Base-by-base conservation (phyloP, 2,329 filamentous ascomycete species). In the Aspergillus phoenicis region DNA sequence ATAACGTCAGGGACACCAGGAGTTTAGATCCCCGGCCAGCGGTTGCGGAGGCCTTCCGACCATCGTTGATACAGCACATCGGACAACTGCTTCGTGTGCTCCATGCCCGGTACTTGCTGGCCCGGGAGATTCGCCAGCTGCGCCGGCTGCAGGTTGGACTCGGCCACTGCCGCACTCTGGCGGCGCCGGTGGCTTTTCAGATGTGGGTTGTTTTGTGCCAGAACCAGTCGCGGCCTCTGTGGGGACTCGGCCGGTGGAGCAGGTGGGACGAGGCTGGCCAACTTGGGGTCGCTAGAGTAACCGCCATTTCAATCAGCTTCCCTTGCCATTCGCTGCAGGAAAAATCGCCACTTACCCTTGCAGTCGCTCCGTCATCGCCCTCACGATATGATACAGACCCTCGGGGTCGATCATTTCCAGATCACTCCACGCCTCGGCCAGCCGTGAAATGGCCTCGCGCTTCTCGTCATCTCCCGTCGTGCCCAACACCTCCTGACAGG, bases 11-110 rank as follows among this genome's bases (percentile, higher is more conserved):
- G 33, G 11, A 2, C 11, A 36, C 55, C 59, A 43, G 41, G 48
- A 52, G 39, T 43, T 26, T 61, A 72, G 24, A 72, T 52, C 20
- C 67, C 79, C 17, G 81, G 80, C 90, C 90, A 93, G 59, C 90
- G 83, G 58, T 86, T 84, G 65, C 88, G 87, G 69, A 98, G 80
- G 1, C 92, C 93, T 61, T 96, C 91, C 2, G 89, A 87, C 95
- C 95, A 99, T 47, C 94, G 86, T 15, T 89, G 87, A 78, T 97
- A 98, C 20, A 99, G 84, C 20, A 96, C 91, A 74, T 97, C 93
- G 1, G 91, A 91, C 39, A 98, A 83, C 73, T 96, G 87, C 72
- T 92, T 91, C 66, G 90, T 91, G 77, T 97, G 94, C 76, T 97
- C 93, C 91, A 97, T 94, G 2, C 93, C 94, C 1, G 87, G 84